These are phyloP conservation scores for Tolypocladium ovalisporum DNA, from an alignment of 2,329 filamentous ascomycete genomes.

Conservation along the genomic window DNA sequence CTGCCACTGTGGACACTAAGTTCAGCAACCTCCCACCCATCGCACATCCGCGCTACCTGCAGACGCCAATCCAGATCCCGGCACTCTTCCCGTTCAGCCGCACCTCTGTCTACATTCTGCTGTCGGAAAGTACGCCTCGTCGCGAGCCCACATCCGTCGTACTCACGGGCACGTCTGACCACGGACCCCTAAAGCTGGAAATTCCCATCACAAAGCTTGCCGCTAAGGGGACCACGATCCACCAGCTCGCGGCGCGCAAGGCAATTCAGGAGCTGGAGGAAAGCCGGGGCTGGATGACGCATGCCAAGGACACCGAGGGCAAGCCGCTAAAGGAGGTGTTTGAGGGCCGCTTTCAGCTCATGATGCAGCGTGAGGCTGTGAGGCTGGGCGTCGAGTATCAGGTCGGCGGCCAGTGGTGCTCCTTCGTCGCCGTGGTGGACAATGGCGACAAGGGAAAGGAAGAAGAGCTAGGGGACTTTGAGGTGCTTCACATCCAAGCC, in stretches of 20 bases:
- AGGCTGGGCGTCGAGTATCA: conserved; percentile 55
- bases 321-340: conserved; percentile 34
- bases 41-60: conserved; percentile 44
- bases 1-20: conserved; percentile 16
- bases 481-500: neutral
- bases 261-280: conserved; percentile 60
- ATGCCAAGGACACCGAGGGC: conserved; percentile 34
- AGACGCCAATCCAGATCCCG: conserved; percentile 53
- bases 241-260: conserved; percentile 60
- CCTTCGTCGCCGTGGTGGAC: conserved; percentile 57
- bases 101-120: conserved; percentile 53
- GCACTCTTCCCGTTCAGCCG: conserved; percentile 57
- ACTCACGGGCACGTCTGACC: conserved; percentile 43
- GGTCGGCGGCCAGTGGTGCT: conserved; percentile 59
- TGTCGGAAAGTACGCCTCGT: conserved; percentile 36
- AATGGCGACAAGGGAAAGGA: conserved; percentile 9
- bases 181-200: conserved; percentile 50
- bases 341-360: conserved; percentile 40
- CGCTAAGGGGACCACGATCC: conserved; percentile 42
- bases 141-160: conserved; percentile 40
- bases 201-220: conserved; percentile 47
- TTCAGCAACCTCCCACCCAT: conserved; percentile 43
- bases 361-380: conserved; percentile 57
- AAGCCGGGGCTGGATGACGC: conserved; percentile 53
- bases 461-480: neutral